Percentiles rank a stretch among this genome's conserved stretches.
phyloP scores from a whole-genome alignment of 2,329 filamentous ascomycete genomes.

The Arthrobotrys musiformis region DNA sequence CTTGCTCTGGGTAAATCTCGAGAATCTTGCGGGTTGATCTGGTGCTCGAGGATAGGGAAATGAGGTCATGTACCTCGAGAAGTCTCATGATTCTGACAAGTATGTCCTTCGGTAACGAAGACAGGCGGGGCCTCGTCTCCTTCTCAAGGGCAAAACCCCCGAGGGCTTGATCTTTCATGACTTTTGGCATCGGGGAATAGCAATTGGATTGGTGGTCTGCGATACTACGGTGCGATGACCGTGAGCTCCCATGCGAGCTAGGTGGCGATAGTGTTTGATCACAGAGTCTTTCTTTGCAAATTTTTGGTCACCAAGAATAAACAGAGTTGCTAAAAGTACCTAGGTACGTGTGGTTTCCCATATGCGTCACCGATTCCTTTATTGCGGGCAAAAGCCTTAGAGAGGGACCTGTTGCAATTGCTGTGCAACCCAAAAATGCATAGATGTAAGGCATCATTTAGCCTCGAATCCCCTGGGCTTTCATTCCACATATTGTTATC shows the following conservation, averaged over 20 bases:
- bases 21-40: constrained; percentile 1
- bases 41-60: constrained; percentile 10
- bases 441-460: too few relatives aligned
- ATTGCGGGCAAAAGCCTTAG: too few relatives aligned
- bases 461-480: too few relatives aligned
- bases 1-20: background rate
- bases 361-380: too few relatives aligned
- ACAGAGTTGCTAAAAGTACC: too few relatives aligned
- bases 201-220: background rate
- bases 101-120: constrained; percentile 6
- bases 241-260: background rate
- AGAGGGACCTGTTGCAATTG: too few relatives aligned
- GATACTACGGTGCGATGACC: background rate
- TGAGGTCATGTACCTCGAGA: constrained; percentile 16
- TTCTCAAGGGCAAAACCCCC: background rate
- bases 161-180: background rate
- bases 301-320: too few relatives aligned
- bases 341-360: too few relatives aligned
- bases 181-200: background rate
- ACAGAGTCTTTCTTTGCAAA: too few relatives aligned
- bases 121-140: background rate
- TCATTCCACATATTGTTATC: too few relatives aligned
- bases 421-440: too few relatives aligned
- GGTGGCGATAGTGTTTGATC: background rate
- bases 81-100: constrained; percentile 9